A percentile compares a stretch with the other conserved stretches of the same genome.
Conservation (phyloP, 202 grass and related monocot genomes). For the Zizania palustris region DNA sequence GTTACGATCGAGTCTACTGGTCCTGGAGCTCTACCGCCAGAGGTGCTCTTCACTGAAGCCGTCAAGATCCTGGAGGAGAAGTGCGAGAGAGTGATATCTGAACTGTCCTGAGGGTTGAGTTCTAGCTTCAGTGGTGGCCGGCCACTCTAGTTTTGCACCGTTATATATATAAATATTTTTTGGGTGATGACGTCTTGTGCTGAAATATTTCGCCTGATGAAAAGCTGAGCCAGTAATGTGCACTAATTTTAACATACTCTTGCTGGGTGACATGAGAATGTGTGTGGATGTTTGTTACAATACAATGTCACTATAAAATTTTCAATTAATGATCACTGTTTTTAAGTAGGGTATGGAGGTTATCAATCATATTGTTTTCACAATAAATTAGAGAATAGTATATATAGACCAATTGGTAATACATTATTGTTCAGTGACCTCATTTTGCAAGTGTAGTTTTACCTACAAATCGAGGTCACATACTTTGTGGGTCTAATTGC, state of each 20-base stretch:
- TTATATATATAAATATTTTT: slow-evolving; percentile 1
- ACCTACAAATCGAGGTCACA: too few species aligned
- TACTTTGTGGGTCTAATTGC: too few species aligned
- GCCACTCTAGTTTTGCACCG: background rate
- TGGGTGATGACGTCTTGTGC: background rate
- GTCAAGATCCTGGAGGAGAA: slow-evolving; percentile 85
- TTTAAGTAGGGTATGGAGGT: too few species aligned
- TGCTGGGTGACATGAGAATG: background rate
- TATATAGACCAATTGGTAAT: too few species aligned
- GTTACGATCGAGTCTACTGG: slow-evolving; percentile 80
- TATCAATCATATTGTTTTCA: too few species aligned
- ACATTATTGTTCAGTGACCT: too few species aligned
- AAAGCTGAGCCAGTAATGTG: background rate
- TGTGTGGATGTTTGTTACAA: too few species aligned
- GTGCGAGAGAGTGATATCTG: slow-evolving; percentile 65
- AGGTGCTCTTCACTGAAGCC: slow-evolving; percentile 77
- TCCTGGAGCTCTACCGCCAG: slow-evolving; percentile 63
- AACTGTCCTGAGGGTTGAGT: slow-evolving; percentile 53
- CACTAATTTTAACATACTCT: background rate
- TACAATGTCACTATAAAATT: too few species aligned
- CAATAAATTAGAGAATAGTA: too few species aligned
- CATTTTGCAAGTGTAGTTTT: too few species aligned
- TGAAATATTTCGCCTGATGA: background rate
- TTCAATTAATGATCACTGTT: too few species aligned
- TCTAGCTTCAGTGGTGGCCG: background rate